Conservation (phyloP, 768 basidiomycete species). For the Calocera cornea region DNA sequence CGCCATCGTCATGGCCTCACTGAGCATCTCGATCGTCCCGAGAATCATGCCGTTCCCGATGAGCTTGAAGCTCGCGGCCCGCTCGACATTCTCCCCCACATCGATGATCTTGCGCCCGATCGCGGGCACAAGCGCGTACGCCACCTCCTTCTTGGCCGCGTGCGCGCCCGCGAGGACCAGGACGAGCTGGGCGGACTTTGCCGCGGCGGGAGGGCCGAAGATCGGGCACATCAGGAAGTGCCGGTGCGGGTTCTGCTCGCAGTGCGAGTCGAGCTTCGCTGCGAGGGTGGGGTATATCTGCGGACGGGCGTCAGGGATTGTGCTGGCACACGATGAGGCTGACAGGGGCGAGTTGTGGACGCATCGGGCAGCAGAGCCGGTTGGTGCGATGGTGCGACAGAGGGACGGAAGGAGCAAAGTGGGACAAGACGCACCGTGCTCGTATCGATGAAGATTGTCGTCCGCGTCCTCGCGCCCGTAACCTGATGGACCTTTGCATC, state of each 20-base stretch:
- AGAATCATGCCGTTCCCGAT: conserved; percentile 69
- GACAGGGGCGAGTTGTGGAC: conserved; percentile 4
- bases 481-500: conserved; percentile 26
- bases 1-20: conserved; percentile 71
- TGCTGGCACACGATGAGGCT: conserved; percentile 10
- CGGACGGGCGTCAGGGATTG: neutral
- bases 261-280: conserved; percentile 22
- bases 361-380: no score
- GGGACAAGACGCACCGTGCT: conserved; percentile 70
- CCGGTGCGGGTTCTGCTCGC: conserved; percentile 33
- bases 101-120: conserved; percentile 60
- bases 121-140: conserved; percentile 63
- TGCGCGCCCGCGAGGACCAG: conserved; percentile 69
- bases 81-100: conserved; percentile 70
- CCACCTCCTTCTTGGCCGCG: conserved; percentile 68
- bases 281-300: conserved; percentile 45
- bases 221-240: conserved; percentile 66
- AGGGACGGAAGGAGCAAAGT: no score
- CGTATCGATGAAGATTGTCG: conserved; percentile 75
- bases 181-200: conserved; percentile 51
- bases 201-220: conserved; percentile 50
- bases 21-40: conserved; percentile 62
- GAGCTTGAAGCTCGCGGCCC: conserved; percentile 60
- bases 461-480: conserved; percentile 23
- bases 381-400: neutral